These are phyloP conservation scores for Metschnikowia lachancei DNA, from an alignment of 805 yeast species.

Conservation along the genomic window DNA sequence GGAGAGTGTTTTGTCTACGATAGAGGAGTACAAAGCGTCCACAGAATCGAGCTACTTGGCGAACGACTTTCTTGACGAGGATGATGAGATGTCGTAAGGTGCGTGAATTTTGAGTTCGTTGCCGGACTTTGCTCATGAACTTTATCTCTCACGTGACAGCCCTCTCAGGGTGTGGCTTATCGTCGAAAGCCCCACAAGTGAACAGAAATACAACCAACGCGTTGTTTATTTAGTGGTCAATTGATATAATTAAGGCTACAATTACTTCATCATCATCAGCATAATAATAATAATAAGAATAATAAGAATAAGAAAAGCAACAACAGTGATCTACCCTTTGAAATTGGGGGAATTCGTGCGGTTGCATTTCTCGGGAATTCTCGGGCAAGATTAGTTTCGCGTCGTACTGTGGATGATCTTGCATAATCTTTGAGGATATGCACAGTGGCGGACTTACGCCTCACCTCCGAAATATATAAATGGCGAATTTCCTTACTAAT, in stretches of 20 bases:
- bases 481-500: background rate
- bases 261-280: too few relatives aligned
- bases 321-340: background rate
- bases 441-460: conserved; percentile 1
- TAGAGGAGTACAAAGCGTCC: conserved; percentile 47
- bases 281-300: background rate
- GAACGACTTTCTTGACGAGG: conserved; percentile 41
- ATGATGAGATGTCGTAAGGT: conserved; percentile 18
- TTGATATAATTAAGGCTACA: too few relatives aligned
- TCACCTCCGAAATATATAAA: conserved; percentile 3
- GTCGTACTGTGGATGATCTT: conserved; percentile 4
- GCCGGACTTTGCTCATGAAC: background rate
- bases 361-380: background rate
- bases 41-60: conserved; percentile 46
- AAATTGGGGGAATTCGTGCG: background rate
- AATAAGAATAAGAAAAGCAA: background rate
- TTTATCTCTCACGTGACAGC: background rate
- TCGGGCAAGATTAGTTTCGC: background rate
- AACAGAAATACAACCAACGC: too few relatives aligned
- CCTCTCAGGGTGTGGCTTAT: background rate
- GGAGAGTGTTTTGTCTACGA: conserved; percentile 44
- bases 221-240: too few relatives aligned
- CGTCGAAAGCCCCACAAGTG: background rate
- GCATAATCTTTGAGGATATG: background rate
- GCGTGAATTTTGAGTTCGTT: background rate